Percentiles rank a stretch among this genome's conserved stretches.
Evolutionary conservation across 768 basidiomycete species (phyloP).

Genomic region (Mycena amicta): DNA sequence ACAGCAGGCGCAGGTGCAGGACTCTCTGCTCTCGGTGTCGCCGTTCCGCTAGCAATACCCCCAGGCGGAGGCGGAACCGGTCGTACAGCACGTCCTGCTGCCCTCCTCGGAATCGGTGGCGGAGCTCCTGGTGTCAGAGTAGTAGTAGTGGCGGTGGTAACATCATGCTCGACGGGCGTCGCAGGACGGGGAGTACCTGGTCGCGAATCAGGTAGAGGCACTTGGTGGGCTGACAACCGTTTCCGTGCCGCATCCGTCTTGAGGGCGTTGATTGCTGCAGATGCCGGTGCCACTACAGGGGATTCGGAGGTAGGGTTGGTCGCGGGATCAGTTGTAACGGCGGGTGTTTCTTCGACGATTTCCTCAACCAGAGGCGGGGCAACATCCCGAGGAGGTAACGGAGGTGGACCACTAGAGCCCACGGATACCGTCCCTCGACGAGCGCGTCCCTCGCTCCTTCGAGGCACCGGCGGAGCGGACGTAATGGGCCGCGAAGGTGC

Average conservation of each 20-base stretch:
- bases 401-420: not conserved
- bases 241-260: conserved; percentile 14
- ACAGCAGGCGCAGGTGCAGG: conserved; percentile 9
- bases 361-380: not conserved
- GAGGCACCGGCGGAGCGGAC: conserved; percentile 53
- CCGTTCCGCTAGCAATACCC: conserved; percentile 4
- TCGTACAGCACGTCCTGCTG: conserved; percentile 54
- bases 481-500: conserved; percentile 25
- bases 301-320: not conserved
- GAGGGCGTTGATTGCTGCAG: conserved; percentile 1
- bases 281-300: conserved; percentile 6
- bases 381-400: not conserved
- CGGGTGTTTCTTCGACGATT: not conserved
- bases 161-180: conserved; percentile 37
- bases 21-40: conserved; percentile 3
- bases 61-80: conserved; percentile 21
- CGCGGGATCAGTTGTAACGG: conserved; percentile 1
- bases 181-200: conserved; percentile 38
- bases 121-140: conserved; percentile 31
- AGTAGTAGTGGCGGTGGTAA: conserved; percentile 22
- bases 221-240: conserved; percentile 35
- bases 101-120: conserved; percentile 69
- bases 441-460: conserved; percentile 42
- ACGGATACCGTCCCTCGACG: conserved; percentile 18
- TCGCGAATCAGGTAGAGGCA: conserved; percentile 48